Evolutionary conservation across 192 early-diverging fungal species (phyloP).

Genomic region (Dissophora globulifera): DNA sequence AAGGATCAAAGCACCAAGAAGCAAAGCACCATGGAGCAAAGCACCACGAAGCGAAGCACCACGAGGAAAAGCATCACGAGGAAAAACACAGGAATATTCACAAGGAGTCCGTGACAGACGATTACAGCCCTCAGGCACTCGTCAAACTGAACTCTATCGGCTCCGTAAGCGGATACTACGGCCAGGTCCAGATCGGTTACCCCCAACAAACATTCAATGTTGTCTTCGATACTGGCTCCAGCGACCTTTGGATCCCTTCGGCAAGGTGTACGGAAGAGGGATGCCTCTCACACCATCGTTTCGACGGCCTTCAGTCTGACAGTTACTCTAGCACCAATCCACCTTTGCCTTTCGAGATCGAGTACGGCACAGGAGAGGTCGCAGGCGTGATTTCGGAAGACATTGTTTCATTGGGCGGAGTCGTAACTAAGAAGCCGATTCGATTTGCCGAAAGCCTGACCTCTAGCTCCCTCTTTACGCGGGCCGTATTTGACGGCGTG

Average conservation of each 20-base stretch:
- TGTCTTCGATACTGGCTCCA: slow-evolving; percentile 70
- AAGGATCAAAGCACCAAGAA: neutral
- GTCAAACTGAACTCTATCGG: slow-evolving; percentile 35
- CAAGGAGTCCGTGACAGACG: no score
- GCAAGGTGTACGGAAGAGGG: slow-evolving; percentile 56
- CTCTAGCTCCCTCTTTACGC: slow-evolving; percentile 31
- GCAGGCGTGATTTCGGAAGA: slow-evolving; percentile 42
- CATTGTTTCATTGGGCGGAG: slow-evolving; percentile 27
- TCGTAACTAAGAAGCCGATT: slow-evolving; percentile 23
- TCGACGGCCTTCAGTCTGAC: slow-evolving; percentile 11
- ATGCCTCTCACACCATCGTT: slow-evolving; percentile 36
- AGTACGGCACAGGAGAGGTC: slow-evolving; percentile 42
- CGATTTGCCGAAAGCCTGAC: slow-evolving; percentile 43
- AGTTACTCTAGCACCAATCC: slow-evolving; percentile 12
- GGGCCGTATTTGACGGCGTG: slow-evolving; percentile 45
- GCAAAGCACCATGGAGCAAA: neutral
- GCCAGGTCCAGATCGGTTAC: slow-evolving; percentile 42
- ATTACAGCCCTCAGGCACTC: slow-evolving; percentile 19
- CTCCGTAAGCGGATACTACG: slow-evolving; percentile 46
- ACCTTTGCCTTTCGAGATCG: slow-evolving; percentile 29
- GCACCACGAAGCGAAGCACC: neutral
- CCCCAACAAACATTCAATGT: slow-evolving; percentile 48
- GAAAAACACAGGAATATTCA: no score
- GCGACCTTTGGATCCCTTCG: slow-evolving; percentile 70
- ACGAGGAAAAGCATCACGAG: no score